Evolutionary conservation across 2,329 filamentous ascomycete species (phyloP), one percentile per base, ranked within the genome.

Genomic region (Tolypocladium endophyticum): DNA sequence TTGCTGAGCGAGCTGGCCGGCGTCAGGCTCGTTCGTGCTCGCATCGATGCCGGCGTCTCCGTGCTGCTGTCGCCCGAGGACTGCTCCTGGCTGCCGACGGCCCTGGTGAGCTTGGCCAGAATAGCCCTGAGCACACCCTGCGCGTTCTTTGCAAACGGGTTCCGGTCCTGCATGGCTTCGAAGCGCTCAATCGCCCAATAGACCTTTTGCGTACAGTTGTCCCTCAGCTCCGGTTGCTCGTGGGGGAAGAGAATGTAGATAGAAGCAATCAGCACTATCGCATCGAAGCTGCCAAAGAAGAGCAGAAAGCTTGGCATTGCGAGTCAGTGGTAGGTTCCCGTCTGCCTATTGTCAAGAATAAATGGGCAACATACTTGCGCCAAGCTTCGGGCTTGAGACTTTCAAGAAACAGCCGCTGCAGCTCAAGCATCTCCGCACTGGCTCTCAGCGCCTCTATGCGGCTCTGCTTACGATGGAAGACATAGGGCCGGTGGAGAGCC

Each of bases 241-340:
- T 73, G 74, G 1, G 84, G 83, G 62, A 85, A 85, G 11, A 87
- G 68, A 39, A 87, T 85, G 66, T 82, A 85, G 38, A 86, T 80
- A 23, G 82, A 80, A 0, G 84, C 80, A 58, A 86, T 76, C 59
- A 87, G 74, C 20, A 87, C 81, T 25, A 86, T 79, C 18, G 84
- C 84, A 64, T 87, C 84, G 61, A 87, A 87, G 8, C 82, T 86
- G 58, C 82, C 82, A 58, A 85, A 85, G 67, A 86, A 86, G 4
- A 87, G 73, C 20, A 79, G 75, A 64, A 83, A 83, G 30, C 74
- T 78, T 54, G 20, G 52, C 6, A 16, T 8, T 18, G 36, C 16
- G 33, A 11, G 56, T 58, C 33, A 45, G 56, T 20, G 28, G 1
- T 43, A 11, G 38, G 30, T 38, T n/a, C n/a, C n/a, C n/a, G n/a